phyloP scores from a whole-genome alignment of 495 filamentous ascomycete species.

The Aspergillus asperescens region DNA sequence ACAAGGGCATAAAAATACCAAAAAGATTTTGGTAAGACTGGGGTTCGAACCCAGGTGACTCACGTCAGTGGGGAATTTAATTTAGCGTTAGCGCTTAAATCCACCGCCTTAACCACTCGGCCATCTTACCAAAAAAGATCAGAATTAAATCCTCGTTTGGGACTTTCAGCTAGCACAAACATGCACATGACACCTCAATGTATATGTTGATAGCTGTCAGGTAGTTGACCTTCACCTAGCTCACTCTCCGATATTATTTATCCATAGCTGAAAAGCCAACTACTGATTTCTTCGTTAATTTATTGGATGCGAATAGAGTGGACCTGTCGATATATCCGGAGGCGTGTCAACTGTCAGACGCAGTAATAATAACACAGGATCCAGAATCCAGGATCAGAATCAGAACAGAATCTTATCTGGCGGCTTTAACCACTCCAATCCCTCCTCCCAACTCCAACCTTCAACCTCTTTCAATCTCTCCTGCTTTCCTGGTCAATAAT shows the following conservation, averaged over 20 bases:
- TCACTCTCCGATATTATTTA: too few relatives aligned
- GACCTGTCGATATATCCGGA: too few relatives aligned
- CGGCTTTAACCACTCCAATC: conserved; percentile 11
- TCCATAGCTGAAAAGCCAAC: too few relatives aligned
- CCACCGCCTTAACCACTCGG: background rate
- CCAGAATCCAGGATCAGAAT: too few relatives aligned
- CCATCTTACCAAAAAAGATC: background rate
- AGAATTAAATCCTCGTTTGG: too few relatives aligned
- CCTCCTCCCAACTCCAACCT: conserved; percentile 11
- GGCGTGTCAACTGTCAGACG: too few relatives aligned
- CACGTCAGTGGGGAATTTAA: background rate
- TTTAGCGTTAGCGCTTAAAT: background rate
- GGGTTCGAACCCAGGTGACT: background rate
- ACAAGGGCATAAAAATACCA: background rate
- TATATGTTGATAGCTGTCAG: too few relatives aligned
- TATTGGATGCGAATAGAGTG: too few relatives aligned
- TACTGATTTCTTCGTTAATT: too few relatives aligned
- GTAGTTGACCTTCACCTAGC: too few relatives aligned
- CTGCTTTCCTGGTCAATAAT: conserved; percentile 2
- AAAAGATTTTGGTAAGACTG: background rate
- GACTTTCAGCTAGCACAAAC: too few relatives aligned
- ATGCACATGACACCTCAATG: too few relatives aligned
- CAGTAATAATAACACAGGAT: background rate
- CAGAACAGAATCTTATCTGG: background rate
- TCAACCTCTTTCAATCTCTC: conserved; percentile 1